phyloP scores from a whole-genome alignment of 2,329 filamentous ascomycete species.

The Xylariomycetidae sp. region DNA sequence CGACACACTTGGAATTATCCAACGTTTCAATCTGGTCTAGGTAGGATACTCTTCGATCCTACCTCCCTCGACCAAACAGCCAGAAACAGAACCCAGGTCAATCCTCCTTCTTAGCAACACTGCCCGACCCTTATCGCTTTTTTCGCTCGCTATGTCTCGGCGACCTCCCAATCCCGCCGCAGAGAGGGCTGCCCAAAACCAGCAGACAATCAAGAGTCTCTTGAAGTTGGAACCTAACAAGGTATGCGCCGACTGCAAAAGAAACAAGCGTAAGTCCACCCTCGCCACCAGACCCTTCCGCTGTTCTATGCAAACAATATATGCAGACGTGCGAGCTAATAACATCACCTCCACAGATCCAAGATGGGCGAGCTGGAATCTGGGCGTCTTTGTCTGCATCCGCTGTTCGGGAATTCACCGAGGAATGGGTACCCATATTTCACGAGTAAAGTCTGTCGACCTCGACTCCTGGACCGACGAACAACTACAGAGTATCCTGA shows the following conservation, averaged over 20 bases:
- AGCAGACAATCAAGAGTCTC: conserved; percentile 87
- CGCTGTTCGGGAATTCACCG: conserved; percentile 97
- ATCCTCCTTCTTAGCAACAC: too few relatives aligned
- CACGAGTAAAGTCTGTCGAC: conserved; percentile 95
- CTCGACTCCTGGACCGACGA: conserved; percentile 98
- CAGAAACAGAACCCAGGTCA: too few relatives aligned
- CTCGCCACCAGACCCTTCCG: neutral
- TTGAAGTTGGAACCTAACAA: conserved; percentile 95
- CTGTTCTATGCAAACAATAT: too few relatives aligned
- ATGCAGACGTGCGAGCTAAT: too few relatives aligned
- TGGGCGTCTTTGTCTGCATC: conserved; percentile 96
- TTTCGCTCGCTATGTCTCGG: conserved; percentile 80
- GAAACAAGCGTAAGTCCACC: conserved; percentile 78
- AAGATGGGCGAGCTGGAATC: conserved; percentile 98
- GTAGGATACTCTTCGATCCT: too few relatives aligned
- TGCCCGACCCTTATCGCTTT: too few relatives aligned
- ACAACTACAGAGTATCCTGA: conserved; percentile 87
- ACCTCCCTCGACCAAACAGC: too few relatives aligned
- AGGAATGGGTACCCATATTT: conserved; percentile 98
- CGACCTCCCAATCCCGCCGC: conserved; percentile 72
- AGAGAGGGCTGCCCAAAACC: conserved; percentile 88
- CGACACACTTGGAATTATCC: too few relatives aligned
- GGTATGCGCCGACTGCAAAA: conserved; percentile 96
- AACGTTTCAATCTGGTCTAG: too few relatives aligned
- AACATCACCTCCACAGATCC: conserved; percentile 58